Evolutionary conservation across 2,329 filamentous ascomycete genomes (phyloP).

Genomic region (Hypoxylon sp.): DNA sequence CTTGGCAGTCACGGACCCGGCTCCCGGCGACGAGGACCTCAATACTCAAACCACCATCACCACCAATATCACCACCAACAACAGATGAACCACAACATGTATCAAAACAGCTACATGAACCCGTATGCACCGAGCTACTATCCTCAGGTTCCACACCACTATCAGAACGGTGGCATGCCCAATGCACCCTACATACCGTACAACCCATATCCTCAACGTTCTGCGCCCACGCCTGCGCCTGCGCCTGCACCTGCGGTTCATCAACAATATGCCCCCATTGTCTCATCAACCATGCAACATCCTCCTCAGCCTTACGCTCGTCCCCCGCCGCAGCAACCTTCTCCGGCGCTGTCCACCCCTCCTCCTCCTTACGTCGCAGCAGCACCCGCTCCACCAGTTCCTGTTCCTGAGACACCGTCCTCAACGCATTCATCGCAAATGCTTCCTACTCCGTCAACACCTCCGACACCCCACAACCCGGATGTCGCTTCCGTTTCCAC

Average conservation of each 20-base stretch:
- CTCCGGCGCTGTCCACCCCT: conserved; percentile 67
- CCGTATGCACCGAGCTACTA: conserved; percentile 64
- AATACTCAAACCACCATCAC: conserved; percentile 54
- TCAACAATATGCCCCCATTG: conserved; percentile 66
- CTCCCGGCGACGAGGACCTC: conserved; percentile 54
- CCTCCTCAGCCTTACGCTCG: conserved; percentile 61
- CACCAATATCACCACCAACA: conserved; percentile 57
- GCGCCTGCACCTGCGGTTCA: conserved; percentile 54
- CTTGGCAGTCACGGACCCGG: conserved; percentile 45
- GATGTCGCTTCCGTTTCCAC: conserved; percentile 45
- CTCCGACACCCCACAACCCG: conserved; percentile 58
- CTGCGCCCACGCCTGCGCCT: conserved; percentile 48
- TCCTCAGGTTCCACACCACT: conserved; percentile 68
- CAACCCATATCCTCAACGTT: conserved; percentile 51
- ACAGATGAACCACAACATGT: conserved; percentile 59
- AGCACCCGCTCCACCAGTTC: conserved; percentile 56
- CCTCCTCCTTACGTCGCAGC: conserved; percentile 58
- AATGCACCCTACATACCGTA: conserved; percentile 62
- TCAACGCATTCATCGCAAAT: conserved; percentile 62
- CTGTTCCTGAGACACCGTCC: conserved; percentile 63
- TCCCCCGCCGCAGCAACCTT: conserved; percentile 56
- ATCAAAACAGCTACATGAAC: conserved; percentile 61
- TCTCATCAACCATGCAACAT: conserved; percentile 54
- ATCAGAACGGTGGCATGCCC: conserved; percentile 65
- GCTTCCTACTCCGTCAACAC: conserved; percentile 58